Base-by-base conservation (phyloP, 306 rosid genomes). In the Cyamopsis tetragonoloba region DNA sequence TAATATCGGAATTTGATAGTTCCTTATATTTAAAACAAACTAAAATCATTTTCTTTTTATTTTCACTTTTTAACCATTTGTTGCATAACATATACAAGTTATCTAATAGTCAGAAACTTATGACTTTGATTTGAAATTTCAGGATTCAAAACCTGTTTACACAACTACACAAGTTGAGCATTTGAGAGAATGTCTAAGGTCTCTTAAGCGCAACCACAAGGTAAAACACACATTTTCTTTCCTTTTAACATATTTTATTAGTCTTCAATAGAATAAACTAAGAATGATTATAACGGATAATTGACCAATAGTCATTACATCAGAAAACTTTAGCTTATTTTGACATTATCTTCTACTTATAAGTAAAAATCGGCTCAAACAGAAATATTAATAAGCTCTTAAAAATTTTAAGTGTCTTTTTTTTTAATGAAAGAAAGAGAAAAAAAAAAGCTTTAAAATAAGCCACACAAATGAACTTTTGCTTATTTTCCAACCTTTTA, bases 181-280 rank as follows among this genome's bases (percentile, higher is more conserved):
- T 5, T 55, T 87, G 77, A 81, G 86, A 73, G 89, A 89, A 61
- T 73, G 81, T 82, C 69, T 89, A 39, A 85, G 96, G 73, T 75
- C 83, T 68, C 86, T 89, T 20, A 87, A 68, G 77, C 83, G 66
- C 27, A 80, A 71, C 44, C 86, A 79, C 75, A 72, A 47, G 93
- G 93, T 89, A 3, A 58, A 73, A 63, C 15, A 27, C 26, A 4
- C 62, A 32, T 35, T 39, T 24, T 53, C 12, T 42, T 17, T 34
- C n/a, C 15, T 39, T n/a, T 42, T 15, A 9, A 42, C 19, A 27
- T 34, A 46, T 18, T 24, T 44, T 27, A 34, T 17, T 34, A 9
- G 35, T 6, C 3, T 47, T 24, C n/a, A n/a, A n/a, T n/a, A n/a
- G n/a, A n/a, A n/a, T n/a, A n/a, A 13, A 57, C 13, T 31, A 57